These are phyloP conservation scores for Anthracocystis panici-leucophaei DNA, from an alignment of 1,284 basidiomycete species.

Conservation along the genomic window DNA sequence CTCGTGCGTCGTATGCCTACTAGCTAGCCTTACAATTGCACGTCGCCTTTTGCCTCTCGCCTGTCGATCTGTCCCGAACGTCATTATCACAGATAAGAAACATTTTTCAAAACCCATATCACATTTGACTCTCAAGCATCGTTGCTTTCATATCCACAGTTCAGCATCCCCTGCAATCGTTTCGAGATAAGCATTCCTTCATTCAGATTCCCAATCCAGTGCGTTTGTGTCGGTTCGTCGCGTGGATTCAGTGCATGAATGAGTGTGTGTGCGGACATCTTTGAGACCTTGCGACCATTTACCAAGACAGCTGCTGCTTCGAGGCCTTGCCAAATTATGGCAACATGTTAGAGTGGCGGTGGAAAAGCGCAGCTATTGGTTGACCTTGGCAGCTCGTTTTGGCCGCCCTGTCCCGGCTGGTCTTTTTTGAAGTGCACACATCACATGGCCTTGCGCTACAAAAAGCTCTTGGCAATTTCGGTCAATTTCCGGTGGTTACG, in stretches of 20 bases:
- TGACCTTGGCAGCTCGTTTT: background rate
- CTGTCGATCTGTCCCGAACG: no score
- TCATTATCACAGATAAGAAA: no score
- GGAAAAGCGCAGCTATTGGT: slow-evolving; percentile 10
- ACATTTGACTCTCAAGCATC: background rate
- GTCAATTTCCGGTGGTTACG: background rate
- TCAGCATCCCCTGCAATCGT: slow-evolving; percentile 1
- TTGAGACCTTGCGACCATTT: background rate
- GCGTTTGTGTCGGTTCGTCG: background rate
- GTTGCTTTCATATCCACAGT: background rate
- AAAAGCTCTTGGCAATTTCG: background rate
- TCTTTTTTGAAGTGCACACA: background rate
- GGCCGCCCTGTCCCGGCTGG: background rate
- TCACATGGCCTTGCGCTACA: slow-evolving; percentile 5
- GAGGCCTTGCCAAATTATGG: background rate
- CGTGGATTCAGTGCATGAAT: no score
- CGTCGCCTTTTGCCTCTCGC: no score
- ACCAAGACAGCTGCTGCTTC: background rate
- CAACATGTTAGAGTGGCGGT: background rate
- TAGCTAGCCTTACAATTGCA: background rate
- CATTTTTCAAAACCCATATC: background rate
- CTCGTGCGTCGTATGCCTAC: slow-evolving; percentile 40
- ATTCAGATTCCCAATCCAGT: background rate
- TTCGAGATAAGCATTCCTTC: background rate
- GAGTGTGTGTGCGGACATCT: background rate